Evolutionary conservation across 2,329 filamentous ascomycete genomes (phyloP).

Genomic region (Neoscytalidium dimidiatum): DNA sequence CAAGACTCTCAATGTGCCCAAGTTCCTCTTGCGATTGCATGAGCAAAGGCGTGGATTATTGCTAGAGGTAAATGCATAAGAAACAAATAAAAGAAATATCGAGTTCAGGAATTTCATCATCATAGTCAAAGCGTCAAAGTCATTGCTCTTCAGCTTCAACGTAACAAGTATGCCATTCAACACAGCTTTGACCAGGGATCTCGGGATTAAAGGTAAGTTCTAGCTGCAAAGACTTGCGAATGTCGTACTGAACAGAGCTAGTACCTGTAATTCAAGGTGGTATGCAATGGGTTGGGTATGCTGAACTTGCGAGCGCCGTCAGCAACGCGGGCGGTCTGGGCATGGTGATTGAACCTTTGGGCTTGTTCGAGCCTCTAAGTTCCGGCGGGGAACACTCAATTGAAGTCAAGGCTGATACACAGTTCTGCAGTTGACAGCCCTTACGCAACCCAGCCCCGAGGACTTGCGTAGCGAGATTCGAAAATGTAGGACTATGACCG

Average conservation of each 20-base stretch:
- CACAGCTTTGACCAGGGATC: conserved; percentile 61
- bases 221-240: conserved; percentile 37
- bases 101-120: too few species aligned
- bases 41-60: too few species aligned
- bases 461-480: conserved; percentile 92
- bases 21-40: too few species aligned
- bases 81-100: too few species aligned
- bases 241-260: conserved; percentile 33
- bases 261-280: conserved; percentile 83
- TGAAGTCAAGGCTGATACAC: not conserved
- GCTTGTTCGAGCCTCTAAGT: too few species aligned
- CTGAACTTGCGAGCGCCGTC: conserved; percentile 74
- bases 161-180: conserved; percentile 61
- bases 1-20: too few species aligned
- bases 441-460: conserved; percentile 91
- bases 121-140: too few species aligned
- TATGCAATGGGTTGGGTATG: conserved; percentile 85
- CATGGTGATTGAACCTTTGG: conserved; percentile 49
- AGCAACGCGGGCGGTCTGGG: conserved; percentile 71
- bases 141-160: not conserved
- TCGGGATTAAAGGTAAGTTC: conserved; percentile 58
- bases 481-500: conserved; percentile 77
- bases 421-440: conserved; percentile 63
- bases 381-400: not conserved
- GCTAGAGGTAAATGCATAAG: too few species aligned